Base-by-base conservation (phyloP, 2,329 filamentous ascomycete species). In the Tolypocladium endophyticum region DNA sequence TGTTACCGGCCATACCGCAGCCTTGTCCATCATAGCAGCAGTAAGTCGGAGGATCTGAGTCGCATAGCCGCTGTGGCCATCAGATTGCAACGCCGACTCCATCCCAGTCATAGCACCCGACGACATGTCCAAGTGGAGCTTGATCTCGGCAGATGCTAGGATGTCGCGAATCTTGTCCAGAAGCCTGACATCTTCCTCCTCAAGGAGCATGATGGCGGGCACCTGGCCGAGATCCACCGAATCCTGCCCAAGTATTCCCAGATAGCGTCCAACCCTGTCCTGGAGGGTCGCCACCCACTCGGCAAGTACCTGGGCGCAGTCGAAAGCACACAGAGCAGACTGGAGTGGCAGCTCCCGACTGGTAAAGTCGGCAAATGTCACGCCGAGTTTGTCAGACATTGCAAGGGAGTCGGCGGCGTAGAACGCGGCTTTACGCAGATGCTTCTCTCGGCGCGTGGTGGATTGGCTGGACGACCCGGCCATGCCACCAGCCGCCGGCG, bases 281-380 rank as follows among this genome's bases (percentile, higher is more conserved):
- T 99, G 94, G 4, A 97, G 84, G 1, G 92, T 94, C 6, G 90
- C 89, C 47, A 94, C 84, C 93, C 93, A 99, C 73, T 97, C 93
- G 0, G 91, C 91, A 38, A 99, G 82, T 1, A 97, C 91, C 69
- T 97, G 92, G 2, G 90, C 89, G 69, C 93, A 97, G 69, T 97
- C 93, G 68, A 96, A 95, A 6, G 89, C 87, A 72, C 93, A 97
- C 79, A 97, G 87, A 1, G 92, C 90, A 18, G 90, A 92, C 70
- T 96, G 93, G 45, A 96, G 83, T 0, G 94, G 92, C 16, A 97
- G 80, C 69, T 97, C 92, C 53, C 90, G 83, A 58, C 89, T 92
- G 1, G 87, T 88, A 62, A 90, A 87, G 63, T 96, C 92, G 9
- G 89, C 87, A 74, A 93, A 94, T 0, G 90, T 91, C 35, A 93